phyloP scores from a whole-genome alignment of 2,329 filamentous ascomycete genomes.

The Penicillium rolfsii region DNA sequence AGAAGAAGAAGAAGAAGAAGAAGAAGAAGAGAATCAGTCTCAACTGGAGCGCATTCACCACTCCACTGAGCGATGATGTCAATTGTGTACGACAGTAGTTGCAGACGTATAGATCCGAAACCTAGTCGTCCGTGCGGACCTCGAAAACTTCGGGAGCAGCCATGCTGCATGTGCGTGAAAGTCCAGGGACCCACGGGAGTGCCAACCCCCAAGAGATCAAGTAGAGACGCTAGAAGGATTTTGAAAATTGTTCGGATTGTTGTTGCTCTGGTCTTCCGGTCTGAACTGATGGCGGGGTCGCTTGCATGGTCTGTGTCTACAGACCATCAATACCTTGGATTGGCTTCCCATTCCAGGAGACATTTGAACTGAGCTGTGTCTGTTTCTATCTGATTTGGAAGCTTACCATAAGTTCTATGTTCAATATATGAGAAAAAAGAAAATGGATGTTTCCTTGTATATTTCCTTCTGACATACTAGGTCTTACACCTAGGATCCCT shows the following conservation, averaged over 20 bases:
- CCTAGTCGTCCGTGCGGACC: constrained; percentile 19
- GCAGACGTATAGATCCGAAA: constrained; percentile 12
- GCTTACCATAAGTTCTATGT: background rate
- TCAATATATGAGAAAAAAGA: too few species aligned
- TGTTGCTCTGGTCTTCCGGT: background rate
- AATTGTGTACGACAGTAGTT: constrained; percentile 16
- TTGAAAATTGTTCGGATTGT: too few species aligned
- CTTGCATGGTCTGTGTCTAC: background rate
- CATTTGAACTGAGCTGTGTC: too few species aligned
- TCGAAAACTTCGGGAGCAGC: constrained; percentile 10
- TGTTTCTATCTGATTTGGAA: background rate
- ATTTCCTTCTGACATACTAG: too few species aligned
- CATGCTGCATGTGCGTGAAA: constrained; percentile 8
- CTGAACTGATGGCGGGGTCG: background rate
- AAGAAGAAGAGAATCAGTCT: too few species aligned
- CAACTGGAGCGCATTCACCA: background rate
- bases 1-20: background rate
- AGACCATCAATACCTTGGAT: background rate
- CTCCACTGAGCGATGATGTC: constrained; percentile 5
- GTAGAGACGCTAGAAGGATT: background rate
- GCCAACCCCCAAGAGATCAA: background rate
- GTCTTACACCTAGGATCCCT: too few species aligned
- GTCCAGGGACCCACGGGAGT: constrained; percentile 13
- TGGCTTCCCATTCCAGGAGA: background rate
- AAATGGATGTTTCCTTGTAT: too few species aligned